Base-by-base conservation (phyloP, 352 stramenopile species). In the Saprolegnia parasitica region DNA sequence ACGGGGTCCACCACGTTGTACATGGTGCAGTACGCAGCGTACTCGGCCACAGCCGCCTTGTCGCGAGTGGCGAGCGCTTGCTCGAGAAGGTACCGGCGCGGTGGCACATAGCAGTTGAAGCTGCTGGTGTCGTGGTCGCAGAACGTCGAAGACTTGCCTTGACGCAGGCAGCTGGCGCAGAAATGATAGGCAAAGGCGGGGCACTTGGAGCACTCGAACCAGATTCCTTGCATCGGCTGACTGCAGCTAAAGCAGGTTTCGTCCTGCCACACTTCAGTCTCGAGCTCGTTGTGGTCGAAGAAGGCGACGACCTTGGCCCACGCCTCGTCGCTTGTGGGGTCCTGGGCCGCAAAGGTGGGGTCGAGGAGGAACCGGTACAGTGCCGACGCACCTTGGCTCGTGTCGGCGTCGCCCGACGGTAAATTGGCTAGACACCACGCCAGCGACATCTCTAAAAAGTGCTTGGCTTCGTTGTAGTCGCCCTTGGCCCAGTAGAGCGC, bases 151-250 rank as follows among this genome's bases (percentile, higher is more conserved):
- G 24, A 29, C n/a, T 29, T 29, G n/a, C 47, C 47, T 55, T 5
- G n/a, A 55, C 24, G n/a, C 2, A 55, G n/a, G 24, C 47, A 55
- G n/a, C 5, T 55, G n/a, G n/a, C 24, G 24, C 47, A 55, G 5
- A 55, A 55, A 55, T 55, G n/a, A 5, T 55, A 55, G 47, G n/a
- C n/a, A 55, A 55, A 29, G 24, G n/a, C 47, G n/a, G n/a, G n/a
- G n/a, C n/a, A n/a, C n/a, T n/a, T n/a, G n/a, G n/a, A n/a, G n/a
- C 47, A 55, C 24, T 55, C 47, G 24, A 29, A 29, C 47, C 47
- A 55, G 5, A 29, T 2, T 5, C 47, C 47, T 29, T 29, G n/a
- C n/a, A 55, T 55, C n/a, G 24, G 24, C 24, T 55, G n/a, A 5
- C 24, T 55, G 47, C 47, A 55, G 24, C 47, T 5, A 55, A 29